Evolutionary conservation across 2,329 filamentous ascomycete genomes (phyloP), one percentile per base, ranked within the genome.

Genomic region (Macrophomina pseudophaseolina): DNA sequence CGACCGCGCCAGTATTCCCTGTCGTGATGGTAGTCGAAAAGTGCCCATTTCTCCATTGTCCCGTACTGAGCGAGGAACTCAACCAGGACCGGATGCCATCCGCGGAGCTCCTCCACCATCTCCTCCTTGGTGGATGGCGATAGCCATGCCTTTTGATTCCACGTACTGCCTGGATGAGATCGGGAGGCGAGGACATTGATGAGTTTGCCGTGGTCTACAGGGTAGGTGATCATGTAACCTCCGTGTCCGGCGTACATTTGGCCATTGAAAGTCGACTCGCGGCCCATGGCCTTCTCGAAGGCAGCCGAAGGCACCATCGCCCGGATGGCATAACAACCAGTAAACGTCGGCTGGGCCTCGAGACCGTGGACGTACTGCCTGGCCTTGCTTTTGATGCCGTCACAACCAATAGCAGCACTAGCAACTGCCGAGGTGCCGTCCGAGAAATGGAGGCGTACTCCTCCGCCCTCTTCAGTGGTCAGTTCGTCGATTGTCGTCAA

Each of bases 1-100:
- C 76, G 74, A 1, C 79, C 82, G 18, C 76, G 75, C 46, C 78
- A 74, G 71, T 84, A 88, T 4, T 74, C 76, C 5, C 79, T 77
- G 14, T 80, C 80, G 0, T 84, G 84, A 6, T 79, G 73, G 23
- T 85, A 82, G 74, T 87, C 85, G 73, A 86, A 87, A 3, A 88
- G 78, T 1, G 81, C 85, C 85, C 85, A 88, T 66, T 85, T 83
- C 64, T 86, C 83, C 8, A 68, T 71, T 32, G 67, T 40, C 12
- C 66, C 54, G 60, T 72, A 66, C 4, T 60, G 18, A 6, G 65
- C 48, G 0, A 73, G 65, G 8, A 74, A 23, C 9, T 69, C 64
- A 3, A 71, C 35, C 33, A 73, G 54, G 5, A 64, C 67, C 9
- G 66, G 65, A 46, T 69, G 67, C 66, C 69, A 74, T 3, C 66